These are phyloP conservation scores for Amanita phalloides DNA, from an alignment of 768 basidiomycete genomes.

Conservation along the genomic window DNA sequence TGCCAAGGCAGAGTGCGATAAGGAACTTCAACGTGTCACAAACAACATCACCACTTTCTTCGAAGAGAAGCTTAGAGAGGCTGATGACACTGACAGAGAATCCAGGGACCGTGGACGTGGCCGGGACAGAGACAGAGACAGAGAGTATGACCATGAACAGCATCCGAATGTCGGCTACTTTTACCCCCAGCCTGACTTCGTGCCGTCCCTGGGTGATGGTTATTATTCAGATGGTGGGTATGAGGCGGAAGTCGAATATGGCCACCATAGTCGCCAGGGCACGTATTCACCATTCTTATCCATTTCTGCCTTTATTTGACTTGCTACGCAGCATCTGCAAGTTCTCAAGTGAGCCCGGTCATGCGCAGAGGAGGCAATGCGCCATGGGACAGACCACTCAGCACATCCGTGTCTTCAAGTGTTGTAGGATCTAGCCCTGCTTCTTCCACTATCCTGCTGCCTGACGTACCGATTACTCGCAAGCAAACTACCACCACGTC, in stretches of 20 bases:
- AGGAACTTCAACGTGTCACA: constrained; percentile 88
- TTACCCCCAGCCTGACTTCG: constrained; percentile 46
- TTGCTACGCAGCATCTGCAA: constrained; percentile 42
- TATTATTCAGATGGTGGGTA: constrained; percentile 76
- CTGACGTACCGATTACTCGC: constrained; percentile 56
- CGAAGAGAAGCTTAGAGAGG: constrained; percentile 79
- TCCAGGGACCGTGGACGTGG: constrained; percentile 39
- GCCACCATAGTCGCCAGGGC: constrained; percentile 67
- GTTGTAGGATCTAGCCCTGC: constrained; percentile 49
- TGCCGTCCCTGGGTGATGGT: constrained; percentile 55
- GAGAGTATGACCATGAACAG: constrained; percentile 43
- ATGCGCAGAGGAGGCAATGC: constrained; percentile 54
- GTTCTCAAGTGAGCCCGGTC: constrained; percentile 57
- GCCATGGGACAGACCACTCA: constrained; percentile 56
- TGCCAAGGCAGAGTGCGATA: constrained; percentile 95
- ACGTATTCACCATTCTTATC: constrained; percentile 37
- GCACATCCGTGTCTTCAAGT: constrained; percentile 45
- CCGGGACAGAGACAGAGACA: constrained; percentile 26
- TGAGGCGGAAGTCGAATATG: constrained; percentile 63
- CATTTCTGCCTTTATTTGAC: not conserved
- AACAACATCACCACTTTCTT: constrained; percentile 92
- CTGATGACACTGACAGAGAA: constrained; percentile 63
- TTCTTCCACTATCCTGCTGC: constrained; percentile 47
- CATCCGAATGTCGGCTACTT: constrained; percentile 51
- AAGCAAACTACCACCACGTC: constrained; percentile 38